Base-by-base conservation (phyloP, 2,329 filamentous ascomycete genomes). In the Colletotrichum sp. region DNA sequence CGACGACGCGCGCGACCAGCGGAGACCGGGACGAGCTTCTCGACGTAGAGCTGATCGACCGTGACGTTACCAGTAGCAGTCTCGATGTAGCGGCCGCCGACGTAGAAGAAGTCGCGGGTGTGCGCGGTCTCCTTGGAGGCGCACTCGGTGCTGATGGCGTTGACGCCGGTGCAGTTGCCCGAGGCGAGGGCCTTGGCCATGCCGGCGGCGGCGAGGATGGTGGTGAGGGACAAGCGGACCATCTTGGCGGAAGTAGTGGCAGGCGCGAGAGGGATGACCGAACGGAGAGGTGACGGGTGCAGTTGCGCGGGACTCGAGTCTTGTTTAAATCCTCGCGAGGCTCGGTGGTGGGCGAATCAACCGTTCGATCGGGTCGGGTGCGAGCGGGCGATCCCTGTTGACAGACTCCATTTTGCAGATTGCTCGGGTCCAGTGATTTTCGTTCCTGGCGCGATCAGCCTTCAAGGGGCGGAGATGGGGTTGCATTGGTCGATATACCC, bases 41-140 rank as follows among this genome's bases (percentile, higher is more conserved):
- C 89, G 30, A 90, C 87, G 76, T 90, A 90, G 83, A 90, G 88
- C 81, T 91, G 89, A 66, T 85, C 84, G 34, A 80, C 80, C 13
- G 81, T 78, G 26, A 81, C 77, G 72, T 85, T 81, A 3, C 81
- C 82, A 0, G 77, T 71, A 4, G 76, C 77, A 56, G 82, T 78
- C 26, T 79, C 48, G 30, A 79, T 80, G 74, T 85, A 86, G 8
- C 78, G 70, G 5, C 84, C 85, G 28, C 84, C 85, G 4, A 83
- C 79, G 73, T 84, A 86, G 78, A 86, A 85, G 76, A 78, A 81
- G 62, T 77, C 77, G 48, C 81, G 81, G 43, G 79, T 78, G 9
- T 78, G 71, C 12, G 80, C 71, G 12, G 74, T 64, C 52, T 81
- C 75, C 9, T 74, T 63, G 8, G 71, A 70, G 43, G 21, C n/a